Evolutionary conservation across 192 early-diverging fungal species (phyloP).

Genomic region (Coemansia sp.): DNA sequence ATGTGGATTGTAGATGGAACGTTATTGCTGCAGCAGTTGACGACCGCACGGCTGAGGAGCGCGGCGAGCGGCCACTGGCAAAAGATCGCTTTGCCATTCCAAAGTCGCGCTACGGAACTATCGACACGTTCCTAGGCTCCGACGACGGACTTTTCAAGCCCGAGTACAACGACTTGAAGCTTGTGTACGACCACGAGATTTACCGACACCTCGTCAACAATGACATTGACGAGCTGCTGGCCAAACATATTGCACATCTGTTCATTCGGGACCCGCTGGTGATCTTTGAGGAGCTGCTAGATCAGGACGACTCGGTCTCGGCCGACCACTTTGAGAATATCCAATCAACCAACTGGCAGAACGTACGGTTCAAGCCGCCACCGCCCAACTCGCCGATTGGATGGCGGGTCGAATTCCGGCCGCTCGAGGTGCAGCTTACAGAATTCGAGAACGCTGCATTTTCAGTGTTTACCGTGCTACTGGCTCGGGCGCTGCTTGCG

Average conservation of each 20-base stretch:
- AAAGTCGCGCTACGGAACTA: conserved; percentile 96
- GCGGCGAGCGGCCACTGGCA: conserved; percentile 72
- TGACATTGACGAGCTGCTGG: conserved; percentile 85
- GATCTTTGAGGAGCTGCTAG: conserved; percentile 85
- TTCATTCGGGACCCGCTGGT: conserved; percentile 99
- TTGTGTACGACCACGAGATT: conserved; percentile 80
- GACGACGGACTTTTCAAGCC: conserved; percentile 69
- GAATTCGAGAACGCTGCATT: conserved; percentile 98
- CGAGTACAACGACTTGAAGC: conserved; percentile 90
- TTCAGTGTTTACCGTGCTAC: conserved; percentile 88
- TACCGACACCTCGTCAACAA: conserved; percentile 68
- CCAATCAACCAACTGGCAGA: conserved; percentile 99
- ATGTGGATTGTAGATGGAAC: conserved; percentile 98
- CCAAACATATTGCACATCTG: conserved; percentile 90
- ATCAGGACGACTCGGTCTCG: conserved; percentile 78
- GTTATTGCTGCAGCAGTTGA: conserved; percentile 92
- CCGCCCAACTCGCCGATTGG: conserved; percentile 88
- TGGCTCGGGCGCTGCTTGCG: conserved; percentile 82
- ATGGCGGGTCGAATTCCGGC: conserved; percentile 98
- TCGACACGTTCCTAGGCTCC: conserved; percentile 81
- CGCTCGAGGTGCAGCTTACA: conserved; percentile 94
- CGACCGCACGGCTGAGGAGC: conserved; percentile 89
- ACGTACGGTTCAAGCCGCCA: conserved; percentile 97
- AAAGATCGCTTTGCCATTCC: conserved; percentile 78
- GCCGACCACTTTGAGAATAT: conserved; percentile 99